These are phyloP conservation scores for Arthrobotrys entomopaga DNA, from an alignment of 2,329 filamentous ascomycete species.

Conservation along the genomic window DNA sequence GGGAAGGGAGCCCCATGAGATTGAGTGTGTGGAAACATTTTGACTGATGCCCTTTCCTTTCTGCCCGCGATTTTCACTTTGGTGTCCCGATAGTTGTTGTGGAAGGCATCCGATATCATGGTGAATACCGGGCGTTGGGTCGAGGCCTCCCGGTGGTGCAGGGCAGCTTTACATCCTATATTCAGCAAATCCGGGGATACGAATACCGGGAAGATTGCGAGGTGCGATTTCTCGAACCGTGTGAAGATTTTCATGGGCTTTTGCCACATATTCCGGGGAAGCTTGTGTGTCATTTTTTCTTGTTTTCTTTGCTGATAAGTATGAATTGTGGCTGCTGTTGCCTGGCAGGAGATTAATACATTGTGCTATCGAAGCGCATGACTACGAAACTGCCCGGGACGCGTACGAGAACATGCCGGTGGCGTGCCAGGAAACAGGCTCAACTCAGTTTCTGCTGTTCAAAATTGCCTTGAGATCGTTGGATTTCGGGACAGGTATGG, in stretches of 20 bases:
- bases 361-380: conserved; percentile 72
- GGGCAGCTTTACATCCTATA: conserved; percentile 72
- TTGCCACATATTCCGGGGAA: conserved; percentile 1
- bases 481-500: conserved; percentile 67
- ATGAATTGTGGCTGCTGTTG: conserved; percentile 37
- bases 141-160: conserved; percentile 76
- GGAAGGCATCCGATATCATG: conserved; percentile 77
- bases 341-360: conserved; percentile 74
- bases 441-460: conserved; percentile 79
- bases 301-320: conserved; percentile 41
- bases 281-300: background rate
- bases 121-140: conserved; percentile 68
- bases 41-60: background rate
- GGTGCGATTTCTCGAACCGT: conserved; percentile 64
- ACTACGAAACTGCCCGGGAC: conserved; percentile 68
- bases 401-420: conserved; percentile 71
- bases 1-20: background rate
- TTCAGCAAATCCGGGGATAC: conserved; percentile 73
- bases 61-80: conserved; percentile 56
- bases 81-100: conserved; percentile 73
- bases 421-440: conserved; percentile 69
- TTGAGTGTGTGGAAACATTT: conserved; percentile 16
- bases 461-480: conserved; percentile 73
- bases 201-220: conserved; percentile 75
- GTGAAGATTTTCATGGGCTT: conserved; percentile 26